Evolutionary conservation across 1,284 basidiomycete species (phyloP), one percentile per base, ranked within the genome.

Genomic region (Ceratobasidium sp.): DNA sequence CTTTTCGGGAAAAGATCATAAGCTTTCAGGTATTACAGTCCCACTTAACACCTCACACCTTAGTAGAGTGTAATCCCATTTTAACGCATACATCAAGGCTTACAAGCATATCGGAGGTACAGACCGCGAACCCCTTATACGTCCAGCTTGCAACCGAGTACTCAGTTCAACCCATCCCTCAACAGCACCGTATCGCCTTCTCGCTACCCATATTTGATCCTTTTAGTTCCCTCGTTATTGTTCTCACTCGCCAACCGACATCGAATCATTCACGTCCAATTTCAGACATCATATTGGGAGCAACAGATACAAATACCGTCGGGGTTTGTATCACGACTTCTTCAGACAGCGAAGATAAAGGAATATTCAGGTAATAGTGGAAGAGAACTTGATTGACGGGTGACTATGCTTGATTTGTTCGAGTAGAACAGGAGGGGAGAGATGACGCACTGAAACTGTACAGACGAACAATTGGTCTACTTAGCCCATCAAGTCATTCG

Each of bases 401-500:
- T 62, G 33, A 38, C 57, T 33, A 59, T 59, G 33, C 57, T 59
- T 9, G 26, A 59, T 59, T 28, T 10, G 33, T 15, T 38, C 10
- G 28, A 62, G 59, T 3, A 38, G 33, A 28, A 9, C 23, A 10
- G 33, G 33, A 38, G 10, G 20, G 3, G 17, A 6, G 46, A 65
- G 65, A 67, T 67, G 65, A 67, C 15, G 48, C 5, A 48, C 48
- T 52, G 65, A 67, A 67, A 67, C 48, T 42, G 28, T 1, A 7
- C 64, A 7, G 13, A n/a, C 3, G 64, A 46, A 46, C n/a, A 44
- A n/a, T 33, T 12, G 9, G 28, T 33, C 5, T 26, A 4, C 3
- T 26, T 4, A 23, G 12, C 2, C 28, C 33, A 59, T 28, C 23
- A 4, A 26, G n/a, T n/a, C n/a, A n/a, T n/a, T n/a, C n/a, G n/a